Conservation (phyloP, 306 rosid genomes). For the Fragaria nilgerrensis region DNA sequence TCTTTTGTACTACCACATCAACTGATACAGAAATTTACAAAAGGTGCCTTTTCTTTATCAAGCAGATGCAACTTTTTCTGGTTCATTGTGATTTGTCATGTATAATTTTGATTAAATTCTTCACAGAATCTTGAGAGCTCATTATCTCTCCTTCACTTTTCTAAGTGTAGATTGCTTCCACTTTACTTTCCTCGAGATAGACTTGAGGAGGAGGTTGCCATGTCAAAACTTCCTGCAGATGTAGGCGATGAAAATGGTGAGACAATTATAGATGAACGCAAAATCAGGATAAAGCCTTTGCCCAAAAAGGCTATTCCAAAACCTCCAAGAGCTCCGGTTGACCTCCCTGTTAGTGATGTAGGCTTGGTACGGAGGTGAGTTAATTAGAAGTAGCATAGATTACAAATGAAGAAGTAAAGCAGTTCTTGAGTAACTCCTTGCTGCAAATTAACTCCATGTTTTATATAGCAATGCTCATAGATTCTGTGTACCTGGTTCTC, state of each 20-base stretch:
- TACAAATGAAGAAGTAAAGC: background rate
- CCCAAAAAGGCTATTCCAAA: conserved; percentile 58
- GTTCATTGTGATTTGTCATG: background rate
- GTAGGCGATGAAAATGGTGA: conserved; percentile 99
- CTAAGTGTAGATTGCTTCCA: conserved; percentile 74
- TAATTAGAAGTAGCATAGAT: background rate
- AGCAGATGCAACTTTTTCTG: background rate
- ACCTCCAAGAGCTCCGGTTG: conserved; percentile 53
- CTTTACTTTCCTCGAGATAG: conserved; percentile 96
- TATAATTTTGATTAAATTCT: background rate
- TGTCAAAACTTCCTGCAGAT: conserved; percentile 90
- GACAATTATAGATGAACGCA: conserved; percentile 88
- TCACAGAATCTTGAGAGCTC: conserved; percentile 17
- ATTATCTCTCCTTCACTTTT: conserved; percentile 19
- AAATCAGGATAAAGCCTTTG: conserved; percentile 92
- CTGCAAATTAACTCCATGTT: background rate
- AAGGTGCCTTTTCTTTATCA: conserved; percentile 43
- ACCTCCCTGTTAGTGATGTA: conserved; percentile 73
- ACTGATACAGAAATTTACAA: conserved; percentile 90
- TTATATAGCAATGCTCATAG: background rate
- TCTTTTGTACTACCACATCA: conserved; percentile 83
- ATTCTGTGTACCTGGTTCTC: background rate
- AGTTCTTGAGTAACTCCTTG: background rate
- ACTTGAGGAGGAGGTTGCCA: conserved; percentile 90
- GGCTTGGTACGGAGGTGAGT: conserved; percentile 73